phyloP scores from a whole-genome alignment of 1,139 yeast genomes.

The Yamadazyma spencermartinsiae region DNA sequence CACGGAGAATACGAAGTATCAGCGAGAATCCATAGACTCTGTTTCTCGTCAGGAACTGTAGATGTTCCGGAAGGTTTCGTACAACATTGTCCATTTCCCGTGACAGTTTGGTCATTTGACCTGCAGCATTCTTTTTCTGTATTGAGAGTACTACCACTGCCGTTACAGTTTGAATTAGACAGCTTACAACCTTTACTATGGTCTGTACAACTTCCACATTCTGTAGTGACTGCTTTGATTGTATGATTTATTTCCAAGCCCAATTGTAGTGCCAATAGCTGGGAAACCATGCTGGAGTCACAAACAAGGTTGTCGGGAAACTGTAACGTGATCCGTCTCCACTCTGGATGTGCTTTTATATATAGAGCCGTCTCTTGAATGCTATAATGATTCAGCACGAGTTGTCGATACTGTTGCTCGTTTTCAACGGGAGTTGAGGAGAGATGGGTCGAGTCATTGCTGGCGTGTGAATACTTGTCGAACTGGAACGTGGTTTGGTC shows the following conservation, averaged over 20 bases:
- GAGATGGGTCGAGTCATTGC: slow-evolving; percentile 35
- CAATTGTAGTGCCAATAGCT: slow-evolving; percentile 31
- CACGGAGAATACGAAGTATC: slow-evolving; percentile 96
- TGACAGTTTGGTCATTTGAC: no score
- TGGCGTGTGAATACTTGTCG: slow-evolving; percentile 32
- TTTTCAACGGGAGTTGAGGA: slow-evolving; percentile 20
- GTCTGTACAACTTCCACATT: neutral
- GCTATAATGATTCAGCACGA: slow-evolving; percentile 53
- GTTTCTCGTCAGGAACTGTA: slow-evolving; percentile 1
- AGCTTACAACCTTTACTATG: neutral
- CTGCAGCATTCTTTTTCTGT: neutral
- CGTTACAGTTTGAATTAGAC: no score
- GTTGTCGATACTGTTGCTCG: slow-evolving; percentile 18
- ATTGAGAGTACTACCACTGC: neutral
- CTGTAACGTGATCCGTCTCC: slow-evolving; percentile 70
- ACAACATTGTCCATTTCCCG: no score
- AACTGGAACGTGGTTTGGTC: slow-evolving; percentile 53
- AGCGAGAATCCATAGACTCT: slow-evolving; percentile 65
- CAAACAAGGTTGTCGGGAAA: slow-evolving; percentile 81
- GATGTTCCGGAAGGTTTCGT: neutral
- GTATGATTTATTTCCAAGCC: no score
- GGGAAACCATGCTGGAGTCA: slow-evolving; percentile 74
- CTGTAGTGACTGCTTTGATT: neutral
- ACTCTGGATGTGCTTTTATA: slow-evolving; percentile 31
- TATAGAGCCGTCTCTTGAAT: slow-evolving; percentile 44